Percentiles rank a stretch among this genome's conserved stretches.
These are phyloP conservation scores for Funneliformis caledonium DNA, from an alignment of 371 early-diverging fungal genomes.

Conservation along the genomic window DNA sequence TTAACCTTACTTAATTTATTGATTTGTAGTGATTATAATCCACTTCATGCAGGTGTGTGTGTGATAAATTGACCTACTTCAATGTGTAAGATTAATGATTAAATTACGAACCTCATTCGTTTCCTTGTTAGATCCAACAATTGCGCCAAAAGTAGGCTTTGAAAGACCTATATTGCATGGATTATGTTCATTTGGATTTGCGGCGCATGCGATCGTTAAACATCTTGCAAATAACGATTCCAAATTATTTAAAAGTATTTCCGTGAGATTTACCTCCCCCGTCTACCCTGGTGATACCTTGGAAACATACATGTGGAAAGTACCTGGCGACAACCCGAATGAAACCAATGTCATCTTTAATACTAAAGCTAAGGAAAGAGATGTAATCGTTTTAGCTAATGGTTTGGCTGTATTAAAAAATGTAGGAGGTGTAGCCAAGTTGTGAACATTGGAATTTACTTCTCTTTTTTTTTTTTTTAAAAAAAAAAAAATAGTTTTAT, in stretches of 20 bases:
- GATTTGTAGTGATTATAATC: constrained; percentile 63
- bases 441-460: neutral
- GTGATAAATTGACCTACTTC: neutral
- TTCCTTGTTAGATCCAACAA: constrained; percentile 51
- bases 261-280: constrained; percentile 70
- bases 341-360: constrained; percentile 37
- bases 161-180: constrained; percentile 70
- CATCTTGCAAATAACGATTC: constrained; percentile 59
- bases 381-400: neutral
- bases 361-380: constrained; percentile 1
- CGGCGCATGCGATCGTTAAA: constrained; percentile 62
- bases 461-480: no score
- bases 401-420: neutral
- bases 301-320: constrained; percentile 69
- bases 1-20: no score
- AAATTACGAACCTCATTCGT: neutral
- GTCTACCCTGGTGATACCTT: constrained; percentile 75
- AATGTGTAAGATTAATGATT: neutral
- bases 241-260: constrained; percentile 58
- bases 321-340: constrained; percentile 30
- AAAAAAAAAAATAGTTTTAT: no score
- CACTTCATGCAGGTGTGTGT: constrained; percentile 56
- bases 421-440: neutral
- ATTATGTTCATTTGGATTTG: constrained; percentile 67
- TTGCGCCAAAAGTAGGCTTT: constrained; percentile 68